Evolutionary conservation across 2,329 filamentous ascomycete genomes (phyloP).

Genomic region (Cryphonectria naterciae): DNA sequence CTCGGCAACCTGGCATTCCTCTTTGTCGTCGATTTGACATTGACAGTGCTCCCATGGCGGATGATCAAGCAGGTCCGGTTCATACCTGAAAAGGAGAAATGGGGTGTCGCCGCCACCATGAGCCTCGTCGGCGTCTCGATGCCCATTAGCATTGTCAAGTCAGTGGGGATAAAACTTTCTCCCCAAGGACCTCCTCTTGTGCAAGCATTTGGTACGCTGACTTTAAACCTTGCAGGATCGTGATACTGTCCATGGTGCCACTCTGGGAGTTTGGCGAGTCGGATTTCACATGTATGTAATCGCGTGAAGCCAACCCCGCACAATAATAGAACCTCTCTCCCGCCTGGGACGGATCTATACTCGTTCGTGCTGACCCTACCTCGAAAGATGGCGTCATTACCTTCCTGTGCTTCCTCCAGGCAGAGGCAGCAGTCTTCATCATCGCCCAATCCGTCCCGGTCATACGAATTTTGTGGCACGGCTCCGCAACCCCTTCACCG

Average conservation of each 20-base stretch:
- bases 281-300: conserved; percentile 24
- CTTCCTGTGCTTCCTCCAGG: conserved; percentile 18
- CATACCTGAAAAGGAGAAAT: conserved; percentile 22
- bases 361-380: not conserved
- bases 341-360: not conserved
- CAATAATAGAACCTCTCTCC: not conserved
- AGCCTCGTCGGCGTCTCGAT: conserved; percentile 30
- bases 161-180: not conserved
- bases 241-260: conserved; percentile 4
- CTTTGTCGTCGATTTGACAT: conserved; percentile 12
- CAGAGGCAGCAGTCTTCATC: conserved; percentile 22
- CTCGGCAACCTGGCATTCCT: conserved; percentile 5
- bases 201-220: not conserved
- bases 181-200: too few species aligned
- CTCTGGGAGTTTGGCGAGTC: conserved; percentile 13
- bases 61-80: conserved; percentile 17
- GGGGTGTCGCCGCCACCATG: conserved; percentile 27
- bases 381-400: conserved; percentile 20
- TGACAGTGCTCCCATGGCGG: conserved; percentile 19
- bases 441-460: conserved; percentile 25
- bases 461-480: conserved; percentile 15
- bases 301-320: not conserved
- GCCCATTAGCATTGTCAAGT: conserved; percentile 22
- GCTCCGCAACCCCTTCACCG: not conserved
- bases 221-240: not conserved